A percentile compares a stretch with the other conserved stretches of the same genome.
These are phyloP conservation scores for Claviceps sp. DNA, from an alignment of 2,329 filamentous ascomycete genomes.

Conservation along the genomic window DNA sequence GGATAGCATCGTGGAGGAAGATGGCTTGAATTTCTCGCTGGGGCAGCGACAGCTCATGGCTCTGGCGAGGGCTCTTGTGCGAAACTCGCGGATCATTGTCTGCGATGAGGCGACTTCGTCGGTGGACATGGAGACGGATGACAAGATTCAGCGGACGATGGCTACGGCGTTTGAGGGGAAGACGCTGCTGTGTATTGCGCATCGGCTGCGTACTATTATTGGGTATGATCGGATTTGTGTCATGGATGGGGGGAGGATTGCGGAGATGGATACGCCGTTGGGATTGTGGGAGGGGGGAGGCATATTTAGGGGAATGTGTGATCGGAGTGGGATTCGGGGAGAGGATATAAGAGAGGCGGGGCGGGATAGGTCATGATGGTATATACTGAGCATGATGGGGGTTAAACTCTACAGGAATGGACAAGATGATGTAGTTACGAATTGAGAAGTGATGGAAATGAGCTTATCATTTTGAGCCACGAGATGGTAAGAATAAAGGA, in stretches of 20 bases:
- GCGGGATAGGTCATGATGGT: conserved; percentile 11
- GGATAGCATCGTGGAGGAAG: conserved; percentile 77
- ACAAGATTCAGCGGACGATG: conserved; percentile 87
- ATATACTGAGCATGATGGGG: not conserved
- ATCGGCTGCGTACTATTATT: conserved; percentile 83
- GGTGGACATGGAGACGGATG: conserved; percentile 93
- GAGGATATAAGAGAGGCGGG: conserved; percentile 39
- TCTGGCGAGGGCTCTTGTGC: conserved; percentile 76
- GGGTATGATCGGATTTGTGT: conserved; percentile 93
- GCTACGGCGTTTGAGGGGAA: conserved; percentile 71
- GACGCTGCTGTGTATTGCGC: conserved; percentile 85
- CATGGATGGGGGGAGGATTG: conserved; percentile 82
- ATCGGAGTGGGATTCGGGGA: conserved; percentile 60
- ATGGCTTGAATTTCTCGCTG: conserved; percentile 90
- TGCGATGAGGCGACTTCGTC: conserved; percentile 92
- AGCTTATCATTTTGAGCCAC: not conserved
- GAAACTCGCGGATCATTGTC: conserved; percentile 80
- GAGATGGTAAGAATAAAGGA: too few relatives aligned
- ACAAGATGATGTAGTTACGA: too few relatives aligned
- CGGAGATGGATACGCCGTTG: conserved; percentile 69
- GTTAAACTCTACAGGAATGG: too few relatives aligned
- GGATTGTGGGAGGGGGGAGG: conserved; percentile 59
- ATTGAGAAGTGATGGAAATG: not conserved
- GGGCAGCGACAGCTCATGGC: conserved; percentile 95
- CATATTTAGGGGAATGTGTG: conserved; percentile 84